A percentile compares a stretch with the other conserved stretches of the same genome.
phyloP scores from a whole-genome alignment of 306 rosid species.

The Lablab purpureus region DNA sequence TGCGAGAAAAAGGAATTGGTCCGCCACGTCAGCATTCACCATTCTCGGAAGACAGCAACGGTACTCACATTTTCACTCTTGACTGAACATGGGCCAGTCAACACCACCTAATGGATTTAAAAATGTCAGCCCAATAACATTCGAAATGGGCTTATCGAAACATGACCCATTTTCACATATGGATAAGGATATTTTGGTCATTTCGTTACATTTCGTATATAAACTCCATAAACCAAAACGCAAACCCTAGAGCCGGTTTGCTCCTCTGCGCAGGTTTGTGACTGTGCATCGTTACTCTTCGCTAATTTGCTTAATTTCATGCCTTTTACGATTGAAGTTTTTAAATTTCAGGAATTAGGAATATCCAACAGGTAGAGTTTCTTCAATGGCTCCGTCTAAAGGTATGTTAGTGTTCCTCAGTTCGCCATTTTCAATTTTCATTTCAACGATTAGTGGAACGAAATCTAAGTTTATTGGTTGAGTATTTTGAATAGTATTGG shows the following conservation, averaged over 20 bases:
- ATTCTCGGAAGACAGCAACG: constrained; percentile 5
- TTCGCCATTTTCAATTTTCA: background rate
- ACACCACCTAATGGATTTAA: background rate
- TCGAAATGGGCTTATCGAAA: background rate
- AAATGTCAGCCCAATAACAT: background rate
- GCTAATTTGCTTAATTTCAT: background rate
- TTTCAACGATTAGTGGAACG: background rate
- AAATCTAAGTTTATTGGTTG: background rate
- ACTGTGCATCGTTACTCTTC: background rate
- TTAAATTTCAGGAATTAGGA: constrained; percentile 26
- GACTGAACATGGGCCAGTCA: constrained; percentile 8
- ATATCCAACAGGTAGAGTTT: constrained; percentile 39
- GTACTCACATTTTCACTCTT: constrained; percentile 3
- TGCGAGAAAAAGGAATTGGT: background rate
- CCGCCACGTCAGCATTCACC: constrained; percentile 40
- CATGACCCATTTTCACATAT: background rate
- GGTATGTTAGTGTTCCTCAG: constrained; percentile 44
- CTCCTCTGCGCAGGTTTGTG: constrained; percentile 42
- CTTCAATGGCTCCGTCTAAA: constrained; percentile 69
- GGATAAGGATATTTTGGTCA: background rate
- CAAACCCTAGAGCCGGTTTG: constrained; percentile 50
- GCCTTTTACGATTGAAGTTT: background rate
- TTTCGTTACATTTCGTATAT: background rate
- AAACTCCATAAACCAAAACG: background rate
- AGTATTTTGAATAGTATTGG: background rate